Percentiles rank a stretch among this genome's conserved stretches.
Evolutionary conservation across 768 basidiomycete species (phyloP).

Genomic region (Mycena leptocephala): DNA sequence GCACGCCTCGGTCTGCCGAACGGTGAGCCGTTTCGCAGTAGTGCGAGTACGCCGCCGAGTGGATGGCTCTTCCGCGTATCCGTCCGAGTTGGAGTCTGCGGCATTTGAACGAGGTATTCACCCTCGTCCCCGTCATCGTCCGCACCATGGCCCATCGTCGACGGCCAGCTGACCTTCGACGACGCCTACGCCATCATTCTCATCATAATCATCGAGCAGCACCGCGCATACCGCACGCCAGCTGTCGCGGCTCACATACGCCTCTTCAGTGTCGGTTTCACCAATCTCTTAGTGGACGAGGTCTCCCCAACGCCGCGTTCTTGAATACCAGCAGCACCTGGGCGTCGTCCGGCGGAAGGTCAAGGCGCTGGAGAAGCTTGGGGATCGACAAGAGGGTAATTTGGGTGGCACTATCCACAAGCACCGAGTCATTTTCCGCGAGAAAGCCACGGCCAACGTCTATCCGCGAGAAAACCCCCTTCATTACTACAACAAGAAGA

Average conservation of each 20-base stretch:
- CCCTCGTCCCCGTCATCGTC: constrained; percentile 34
- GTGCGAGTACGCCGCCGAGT: constrained; percentile 35
- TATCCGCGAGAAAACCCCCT: constrained; percentile 39
- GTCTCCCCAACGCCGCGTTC: constrained; percentile 86
- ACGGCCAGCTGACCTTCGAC: constrained; percentile 36
- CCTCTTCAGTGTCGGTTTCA: constrained; percentile 32
- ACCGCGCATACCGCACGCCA: constrained; percentile 89
- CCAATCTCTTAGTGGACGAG: constrained; percentile 41
- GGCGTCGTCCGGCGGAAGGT: constrained; percentile 81
- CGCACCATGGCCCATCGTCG: constrained; percentile 16
- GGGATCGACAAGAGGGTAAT: constrained; percentile 75
- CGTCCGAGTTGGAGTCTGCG: constrained; percentile 50
- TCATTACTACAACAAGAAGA: too few species aligned
- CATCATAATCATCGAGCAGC: constrained; percentile 66
- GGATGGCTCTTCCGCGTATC: constrained; percentile 49
- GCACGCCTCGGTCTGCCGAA: constrained; percentile 69
- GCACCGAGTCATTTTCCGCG: constrained; percentile 31
- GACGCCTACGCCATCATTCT: constrained; percentile 35
- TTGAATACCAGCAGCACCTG: constrained; percentile 81
- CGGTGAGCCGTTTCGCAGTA: constrained; percentile 55
- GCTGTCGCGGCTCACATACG: constrained; percentile 73
- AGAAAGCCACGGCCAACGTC: constrained; percentile 17
- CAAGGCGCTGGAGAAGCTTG: constrained; percentile 72
- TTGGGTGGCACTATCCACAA: constrained; percentile 30
- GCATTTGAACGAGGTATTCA: too few species aligned